These are phyloP conservation scores for Sesbania bispinosa DNA, from an alignment of 306 rosid genomes.

Conservation along the genomic window DNA sequence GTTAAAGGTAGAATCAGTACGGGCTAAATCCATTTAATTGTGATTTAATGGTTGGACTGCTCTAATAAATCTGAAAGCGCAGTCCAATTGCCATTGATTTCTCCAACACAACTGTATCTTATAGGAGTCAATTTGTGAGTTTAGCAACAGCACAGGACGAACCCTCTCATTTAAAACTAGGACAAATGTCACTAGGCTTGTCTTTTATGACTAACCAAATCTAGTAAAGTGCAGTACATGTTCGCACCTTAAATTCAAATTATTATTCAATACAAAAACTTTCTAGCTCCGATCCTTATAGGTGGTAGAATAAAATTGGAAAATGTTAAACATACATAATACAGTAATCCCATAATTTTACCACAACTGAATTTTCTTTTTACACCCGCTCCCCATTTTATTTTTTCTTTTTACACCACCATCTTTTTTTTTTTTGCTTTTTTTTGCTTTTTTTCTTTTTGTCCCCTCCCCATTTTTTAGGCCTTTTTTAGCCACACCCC, in stretches of 20 bases:
- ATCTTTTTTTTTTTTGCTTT: too few relatives aligned
- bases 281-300: too few relatives aligned
- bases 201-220: slow-evolving; percentile 6
- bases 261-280: background rate
- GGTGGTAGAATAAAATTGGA: too few relatives aligned
- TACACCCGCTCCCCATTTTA: too few relatives aligned
- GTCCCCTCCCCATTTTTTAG: too few relatives aligned
- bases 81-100: slow-evolving; percentile 5
- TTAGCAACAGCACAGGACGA: background rate
- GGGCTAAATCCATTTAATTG: background rate
- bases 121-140: background rate
- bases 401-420: too few relatives aligned
- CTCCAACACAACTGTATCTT: background rate
- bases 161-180: background rate
- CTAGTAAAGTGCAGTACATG: background rate
- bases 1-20: background rate
- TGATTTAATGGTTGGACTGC: background rate
- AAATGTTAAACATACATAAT: too few relatives aligned
- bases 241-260: background rate
- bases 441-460: too few relatives aligned
- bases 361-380: too few relatives aligned
- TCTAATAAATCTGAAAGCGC: background rate
- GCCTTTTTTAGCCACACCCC: too few relatives aligned
- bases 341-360: too few relatives aligned
- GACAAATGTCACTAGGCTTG: background rate